Evolutionary conservation across 2,329 filamentous ascomycete genomes (phyloP).

Genomic region (Nakataea oryzae): DNA sequence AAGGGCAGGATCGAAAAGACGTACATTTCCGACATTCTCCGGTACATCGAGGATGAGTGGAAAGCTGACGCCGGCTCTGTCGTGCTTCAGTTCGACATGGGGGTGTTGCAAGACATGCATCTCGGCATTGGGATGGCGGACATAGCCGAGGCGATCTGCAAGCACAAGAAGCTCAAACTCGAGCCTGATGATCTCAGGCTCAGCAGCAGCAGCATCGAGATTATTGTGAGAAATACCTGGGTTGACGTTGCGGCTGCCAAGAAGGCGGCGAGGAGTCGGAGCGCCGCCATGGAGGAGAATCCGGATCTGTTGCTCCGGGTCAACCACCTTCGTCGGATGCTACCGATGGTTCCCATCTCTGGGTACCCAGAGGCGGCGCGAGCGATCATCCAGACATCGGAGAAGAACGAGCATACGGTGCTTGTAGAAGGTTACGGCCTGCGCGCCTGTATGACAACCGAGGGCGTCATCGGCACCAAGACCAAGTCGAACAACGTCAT

Average conservation of each 20-base stretch:
- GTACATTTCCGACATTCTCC: constrained; percentile 70
- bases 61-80: constrained; percentile 66
- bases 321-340: constrained; percentile 71
- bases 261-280: constrained; percentile 33
- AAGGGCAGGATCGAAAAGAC: constrained; percentile 95
- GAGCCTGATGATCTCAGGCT: constrained; percentile 18
- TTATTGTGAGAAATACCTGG: constrained; percentile 52
- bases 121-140: constrained; percentile 66
- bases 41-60: constrained; percentile 82
- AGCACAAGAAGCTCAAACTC: constrained; percentile 75
- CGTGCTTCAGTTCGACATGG: constrained; percentile 69
- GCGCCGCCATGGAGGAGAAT: constrained; percentile 29
- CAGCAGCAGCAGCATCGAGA: constrained; percentile 52
- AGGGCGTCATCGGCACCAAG: constrained; percentile 71
- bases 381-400: constrained; percentile 79
- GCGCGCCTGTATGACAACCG: constrained; percentile 81
- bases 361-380: constrained; percentile 79
- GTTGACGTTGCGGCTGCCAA: constrained; percentile 37
- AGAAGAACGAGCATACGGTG: constrained; percentile 58
- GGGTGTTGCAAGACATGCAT: constrained; percentile 69
- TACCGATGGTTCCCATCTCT: constrained; percentile 78
- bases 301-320: constrained; percentile 66
- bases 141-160: constrained; percentile 67
- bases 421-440: constrained; percentile 94
- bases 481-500: constrained; percentile 79